These are phyloP conservation scores for Verbascum thapsus DNA, from an alignment of 257 asterid species.

Conservation along the genomic window DNA sequence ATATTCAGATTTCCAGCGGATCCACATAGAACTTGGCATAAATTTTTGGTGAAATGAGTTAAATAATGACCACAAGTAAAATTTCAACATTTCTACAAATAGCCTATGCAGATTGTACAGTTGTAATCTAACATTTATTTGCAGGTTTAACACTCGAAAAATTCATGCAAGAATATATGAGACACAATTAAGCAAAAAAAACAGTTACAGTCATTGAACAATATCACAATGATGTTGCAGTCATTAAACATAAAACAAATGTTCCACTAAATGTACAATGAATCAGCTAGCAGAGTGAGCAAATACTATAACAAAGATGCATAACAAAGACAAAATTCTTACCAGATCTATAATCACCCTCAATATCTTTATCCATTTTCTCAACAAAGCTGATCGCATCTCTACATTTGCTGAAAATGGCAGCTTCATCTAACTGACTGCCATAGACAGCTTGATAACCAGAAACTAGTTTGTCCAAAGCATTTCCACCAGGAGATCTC, in stretches of 20 bases:
- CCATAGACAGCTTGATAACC: conserved; percentile 75
- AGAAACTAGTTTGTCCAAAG: conserved; percentile 70
- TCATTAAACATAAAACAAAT: conserved; percentile 5
- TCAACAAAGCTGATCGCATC: conserved; percentile 63
- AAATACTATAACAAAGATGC: conserved; percentile 16
- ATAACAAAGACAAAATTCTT: conserved; percentile 29
- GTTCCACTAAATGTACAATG: not conserved
- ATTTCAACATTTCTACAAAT: not conserved
- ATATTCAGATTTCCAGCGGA: not conserved
- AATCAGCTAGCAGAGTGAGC: not conserved
- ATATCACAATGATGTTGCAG: too few species aligned
- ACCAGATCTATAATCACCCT: conserved; percentile 62
- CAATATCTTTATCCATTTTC: conserved; percentile 67
- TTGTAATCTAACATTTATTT: not conserved
- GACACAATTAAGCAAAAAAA: not conserved
- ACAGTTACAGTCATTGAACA: not conserved
- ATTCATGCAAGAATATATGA: not conserved
- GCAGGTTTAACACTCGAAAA: conserved; percentile 6
- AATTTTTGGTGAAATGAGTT: not conserved
- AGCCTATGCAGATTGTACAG: not conserved
- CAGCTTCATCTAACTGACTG: conserved; percentile 73
- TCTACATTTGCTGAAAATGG: conserved; percentile 62
- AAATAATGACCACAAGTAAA: not conserved
- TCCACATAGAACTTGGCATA: not conserved
- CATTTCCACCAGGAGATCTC: conserved; percentile 60